Evolutionary conservation across 2,329 filamentous ascomycete genomes (phyloP).

Genomic region (Rhynchosporium agropyri): DNA sequence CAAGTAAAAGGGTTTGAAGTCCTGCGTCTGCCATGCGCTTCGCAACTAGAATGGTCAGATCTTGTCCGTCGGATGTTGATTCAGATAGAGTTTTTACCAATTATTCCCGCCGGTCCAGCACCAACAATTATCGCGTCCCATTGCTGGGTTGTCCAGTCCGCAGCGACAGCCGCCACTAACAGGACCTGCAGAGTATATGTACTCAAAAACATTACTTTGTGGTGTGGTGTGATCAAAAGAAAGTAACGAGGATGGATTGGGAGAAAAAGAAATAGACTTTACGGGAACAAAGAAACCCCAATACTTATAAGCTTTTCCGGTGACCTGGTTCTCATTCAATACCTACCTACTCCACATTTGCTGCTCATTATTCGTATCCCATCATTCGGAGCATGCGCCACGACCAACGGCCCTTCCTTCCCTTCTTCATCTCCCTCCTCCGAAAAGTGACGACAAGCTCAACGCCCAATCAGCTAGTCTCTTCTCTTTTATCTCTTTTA

Average conservation of each 20-base stretch:
- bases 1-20: conserved; percentile 54
- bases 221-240: not conserved
- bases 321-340: not conserved
- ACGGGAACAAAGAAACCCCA: not conserved
- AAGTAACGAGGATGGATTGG: not conserved
- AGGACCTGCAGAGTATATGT: not conserved
- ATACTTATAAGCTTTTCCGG: not conserved
- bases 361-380: not conserved
- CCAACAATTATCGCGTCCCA: conserved; percentile 50
- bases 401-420: not conserved
- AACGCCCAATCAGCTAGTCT: not conserved
- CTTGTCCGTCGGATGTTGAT: not conserved
- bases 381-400: not conserved
- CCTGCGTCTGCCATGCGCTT: conserved; percentile 51
- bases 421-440: not conserved
- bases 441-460: not conserved
- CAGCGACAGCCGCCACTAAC: conserved; percentile 1
- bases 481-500: too few species aligned
- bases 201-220: not conserved
- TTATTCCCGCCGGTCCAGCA: conserved; percentile 56
- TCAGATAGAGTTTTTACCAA: conserved; percentile 35
- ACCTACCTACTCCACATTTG: too few species aligned
- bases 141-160: conserved; percentile 23
- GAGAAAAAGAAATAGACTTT: not conserved
- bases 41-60: conserved; percentile 17